Base-by-base conservation (phyloP, 1,139 yeast genomes). In the Lodderomyces elongisporus region DNA sequence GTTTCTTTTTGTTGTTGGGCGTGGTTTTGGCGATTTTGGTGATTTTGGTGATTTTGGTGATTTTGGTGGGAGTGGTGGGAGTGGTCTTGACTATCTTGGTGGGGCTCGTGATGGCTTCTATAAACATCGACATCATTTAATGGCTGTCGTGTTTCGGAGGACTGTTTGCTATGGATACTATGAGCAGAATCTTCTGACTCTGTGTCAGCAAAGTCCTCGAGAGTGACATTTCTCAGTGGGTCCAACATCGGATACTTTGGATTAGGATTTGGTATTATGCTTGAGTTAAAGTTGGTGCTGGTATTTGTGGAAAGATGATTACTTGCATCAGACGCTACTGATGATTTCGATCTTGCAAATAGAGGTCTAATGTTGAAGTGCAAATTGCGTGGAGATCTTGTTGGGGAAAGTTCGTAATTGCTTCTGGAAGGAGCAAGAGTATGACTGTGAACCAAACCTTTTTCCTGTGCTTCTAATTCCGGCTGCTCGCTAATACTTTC, bases 201-300 rank as follows among this genome's bases (percentile, higher is more conserved):
- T 9, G 71, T 61, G 44, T 66, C 73, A 13, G 72, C 73, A 44
- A 66, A 65, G 35, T 66, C 72, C 10, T 54, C 62, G 12, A 62
- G 37, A 2, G 60, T 52, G 13, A 58, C 47, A 14, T 48, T 49
- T 20, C 22, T 20, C 22, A 20, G 22, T n/a, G n/a, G n/a, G n/a
- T 37, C 44, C 9, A 20, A 10, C 22, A 48, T 5, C n/a, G 26
- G 22, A 26, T 14, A 24, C 14, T 9, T 14, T 14, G 23, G 20
- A 13, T 17, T 15, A 4, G 12, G 31, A 7, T 14, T 14, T 12
- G 30, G 34, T 17, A 29, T 27, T 17, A 20, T 17, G 5, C 17
- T 29, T 18, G 30, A 22, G 12, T 25, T 20, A 10, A 25, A 30
- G 10, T 18, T 18, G 10, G 22, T 18, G 10, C 22, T 18, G 7